These are phyloP conservation scores for Luvunga scandens DNA, from an alignment of 345 rosid species.

Conservation along the genomic window DNA sequence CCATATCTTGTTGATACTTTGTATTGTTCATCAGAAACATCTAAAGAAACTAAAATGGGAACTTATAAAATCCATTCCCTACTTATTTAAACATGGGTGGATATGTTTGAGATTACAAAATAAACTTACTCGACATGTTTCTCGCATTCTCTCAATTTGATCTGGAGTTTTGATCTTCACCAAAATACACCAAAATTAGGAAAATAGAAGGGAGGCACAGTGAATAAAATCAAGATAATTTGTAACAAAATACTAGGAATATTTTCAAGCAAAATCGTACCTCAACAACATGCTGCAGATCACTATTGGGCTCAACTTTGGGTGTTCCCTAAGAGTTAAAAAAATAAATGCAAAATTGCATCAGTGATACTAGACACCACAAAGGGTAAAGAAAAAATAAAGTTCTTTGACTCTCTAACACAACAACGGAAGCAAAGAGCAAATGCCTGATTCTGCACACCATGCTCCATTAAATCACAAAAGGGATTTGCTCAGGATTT, in stretches of 20 bases:
- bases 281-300: constrained; percentile 85
- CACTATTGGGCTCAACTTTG: constrained; percentile 82
- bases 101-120: not conserved
- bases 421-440: not conserved
- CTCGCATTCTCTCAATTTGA: constrained; percentile 83
- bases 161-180: constrained; percentile 83
- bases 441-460: not conserved
- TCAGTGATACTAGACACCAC: not conserved
- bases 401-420: not conserved
- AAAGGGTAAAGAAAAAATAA: not conserved
- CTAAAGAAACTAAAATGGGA: not conserved
- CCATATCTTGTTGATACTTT: not conserved
- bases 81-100: not conserved
- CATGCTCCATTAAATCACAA: not conserved
- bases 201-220: not conserved
- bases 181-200: constrained; percentile 6
- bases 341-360: not conserved
- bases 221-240: not conserved
- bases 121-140: constrained; percentile 76
- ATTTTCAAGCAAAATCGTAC: constrained; percentile 29
- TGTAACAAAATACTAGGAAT: not conserved
- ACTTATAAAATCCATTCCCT: not conserved
- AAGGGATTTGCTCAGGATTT: not conserved
- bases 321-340: constrained; percentile 65
- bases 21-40: not conserved